A percentile compares a stretch with the other conserved stretches of the same genome.
phyloP scores from a whole-genome alignment of 169 alveolate genomes.

The Perkinsus chesapeaki region DNA sequence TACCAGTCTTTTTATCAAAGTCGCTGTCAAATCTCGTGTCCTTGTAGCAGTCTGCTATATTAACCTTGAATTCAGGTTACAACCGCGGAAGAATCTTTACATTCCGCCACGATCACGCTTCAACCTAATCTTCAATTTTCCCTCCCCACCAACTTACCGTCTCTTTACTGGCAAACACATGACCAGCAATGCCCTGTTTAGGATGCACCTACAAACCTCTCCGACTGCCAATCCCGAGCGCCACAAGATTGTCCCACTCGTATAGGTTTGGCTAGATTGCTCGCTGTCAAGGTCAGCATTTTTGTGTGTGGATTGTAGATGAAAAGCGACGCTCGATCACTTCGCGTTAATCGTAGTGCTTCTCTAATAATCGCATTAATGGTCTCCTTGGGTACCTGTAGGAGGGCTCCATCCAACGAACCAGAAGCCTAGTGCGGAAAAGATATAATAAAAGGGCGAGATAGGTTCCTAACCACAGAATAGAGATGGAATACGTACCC shows the following conservation, averaged over 20 bases:
- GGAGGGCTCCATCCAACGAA: no score
- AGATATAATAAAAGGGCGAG: no score
- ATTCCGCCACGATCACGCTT: no score
- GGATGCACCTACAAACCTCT: no score
- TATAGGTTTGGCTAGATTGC: constrained; percentile 5
- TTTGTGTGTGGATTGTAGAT: background rate
- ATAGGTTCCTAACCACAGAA: no score
- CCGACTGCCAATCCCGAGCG: no score
- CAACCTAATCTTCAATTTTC: no score
- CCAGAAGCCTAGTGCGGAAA: no score
- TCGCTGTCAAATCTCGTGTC: constrained; percentile 18
- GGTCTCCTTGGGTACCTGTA: constrained; percentile 8
- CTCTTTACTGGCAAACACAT: no score
- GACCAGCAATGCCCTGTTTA: constrained; percentile 26
- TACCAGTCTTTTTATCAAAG: constrained; percentile 15
- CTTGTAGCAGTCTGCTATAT: constrained; percentile 14
- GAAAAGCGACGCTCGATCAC: background rate
- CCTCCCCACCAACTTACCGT: background rate
- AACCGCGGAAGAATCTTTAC: no score
- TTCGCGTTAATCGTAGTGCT: background rate
- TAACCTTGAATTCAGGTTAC: constrained; percentile 2
- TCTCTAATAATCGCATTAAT: background rate
- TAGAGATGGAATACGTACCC: no score
- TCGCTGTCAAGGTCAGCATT: background rate
- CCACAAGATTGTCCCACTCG: no score